Percentiles rank a stretch among this genome's conserved stretches.
Evolutionary conservation across 495 filamentous ascomycete species (phyloP).

Genomic region (Hypomontagnella monticulosa): DNA sequence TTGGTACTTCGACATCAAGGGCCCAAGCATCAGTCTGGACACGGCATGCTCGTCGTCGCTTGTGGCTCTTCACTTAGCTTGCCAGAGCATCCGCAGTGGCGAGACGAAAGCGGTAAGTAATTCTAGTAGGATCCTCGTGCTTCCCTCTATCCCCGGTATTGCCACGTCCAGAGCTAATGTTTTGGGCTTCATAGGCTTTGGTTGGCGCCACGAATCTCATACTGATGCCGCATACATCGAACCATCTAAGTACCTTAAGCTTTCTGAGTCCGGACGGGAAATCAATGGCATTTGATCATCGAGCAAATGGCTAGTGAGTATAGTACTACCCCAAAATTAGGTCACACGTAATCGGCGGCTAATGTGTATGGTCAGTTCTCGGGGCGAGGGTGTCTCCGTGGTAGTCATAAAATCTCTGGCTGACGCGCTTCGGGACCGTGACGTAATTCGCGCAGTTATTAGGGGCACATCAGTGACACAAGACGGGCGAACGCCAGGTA

Average conservation of each 20-base stretch:
- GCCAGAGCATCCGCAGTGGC: constrained; percentile 56
- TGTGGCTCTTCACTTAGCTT: constrained; percentile 60
- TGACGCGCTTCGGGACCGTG: constrained; percentile 54
- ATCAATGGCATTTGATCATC: constrained; percentile 54
- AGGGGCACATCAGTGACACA: constrained; percentile 58
- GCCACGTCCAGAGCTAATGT: too few relatives aligned
- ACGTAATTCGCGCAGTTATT: constrained; percentile 66
- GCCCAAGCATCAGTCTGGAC: constrained; percentile 66
- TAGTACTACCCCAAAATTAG: too few relatives aligned
- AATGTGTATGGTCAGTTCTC: constrained; percentile 39
- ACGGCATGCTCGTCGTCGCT: constrained; percentile 68
- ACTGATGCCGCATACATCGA: constrained; percentile 48
- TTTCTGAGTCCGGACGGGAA: constrained; percentile 50
- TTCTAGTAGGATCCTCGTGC: too few relatives aligned
- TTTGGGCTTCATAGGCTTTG: constrained; percentile 43
- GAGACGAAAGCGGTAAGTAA: constrained; percentile 44
- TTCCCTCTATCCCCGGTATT: too few relatives aligned
- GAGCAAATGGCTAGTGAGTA: constrained; percentile 65
- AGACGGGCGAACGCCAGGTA: constrained; percentile 53
- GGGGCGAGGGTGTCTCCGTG: constrained; percentile 63
- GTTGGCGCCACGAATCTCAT: constrained; percentile 55
- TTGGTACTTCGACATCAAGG: constrained; percentile 66
- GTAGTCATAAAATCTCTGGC: constrained; percentile 62
- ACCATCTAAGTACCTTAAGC: constrained; percentile 25
- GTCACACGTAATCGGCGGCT: too few relatives aligned